phyloP scores from a whole-genome alignment of 2,329 filamentous ascomycete genomes.

The Balansia obtecta region DNA sequence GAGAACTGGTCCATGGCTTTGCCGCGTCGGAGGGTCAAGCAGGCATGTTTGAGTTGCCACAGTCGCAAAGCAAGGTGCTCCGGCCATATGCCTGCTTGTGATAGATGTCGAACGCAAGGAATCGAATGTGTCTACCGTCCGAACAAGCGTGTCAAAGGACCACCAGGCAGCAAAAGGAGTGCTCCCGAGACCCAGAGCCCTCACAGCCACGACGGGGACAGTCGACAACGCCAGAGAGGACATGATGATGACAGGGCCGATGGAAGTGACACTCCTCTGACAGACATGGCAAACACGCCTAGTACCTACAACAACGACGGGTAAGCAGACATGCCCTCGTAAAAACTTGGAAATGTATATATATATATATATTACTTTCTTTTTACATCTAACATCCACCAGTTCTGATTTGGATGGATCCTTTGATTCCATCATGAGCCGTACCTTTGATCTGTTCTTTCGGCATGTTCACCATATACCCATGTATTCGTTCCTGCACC shows the following conservation, averaged over 20 bases:
- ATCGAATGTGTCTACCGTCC: constrained; percentile 44
- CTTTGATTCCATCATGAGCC: constrained; percentile 36
- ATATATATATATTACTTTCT: not conserved
- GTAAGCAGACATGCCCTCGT: constrained; percentile 15
- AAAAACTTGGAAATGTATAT: too few species aligned
- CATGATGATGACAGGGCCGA: constrained; percentile 15
- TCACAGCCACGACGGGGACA: constrained; percentile 22
- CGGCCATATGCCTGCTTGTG: constrained; percentile 42
- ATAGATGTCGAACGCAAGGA: constrained; percentile 35
- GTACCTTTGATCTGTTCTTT: constrained; percentile 45
- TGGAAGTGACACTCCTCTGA: constrained; percentile 23
- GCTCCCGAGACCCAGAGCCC: constrained; percentile 17
- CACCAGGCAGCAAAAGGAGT: constrained; percentile 11
- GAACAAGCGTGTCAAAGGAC: constrained; percentile 27
- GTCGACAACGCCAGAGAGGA: constrained; percentile 7
- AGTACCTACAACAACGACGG: constrained; percentile 21
- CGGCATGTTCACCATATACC: constrained; percentile 47
- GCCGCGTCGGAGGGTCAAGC: constrained; percentile 40
- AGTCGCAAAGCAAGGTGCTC: constrained; percentile 46
- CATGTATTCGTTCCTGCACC: constrained; percentile 45
- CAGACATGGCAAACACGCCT: constrained; percentile 21
- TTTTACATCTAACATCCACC: not conserved
- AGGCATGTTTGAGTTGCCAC: constrained; percentile 46
- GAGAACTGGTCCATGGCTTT: constrained; percentile 31
- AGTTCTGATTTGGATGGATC: constrained; percentile 27